phyloP scores from a whole-genome alignment of 2,329 filamentous ascomycete genomes.

The Botrytis cinerea region DNA sequence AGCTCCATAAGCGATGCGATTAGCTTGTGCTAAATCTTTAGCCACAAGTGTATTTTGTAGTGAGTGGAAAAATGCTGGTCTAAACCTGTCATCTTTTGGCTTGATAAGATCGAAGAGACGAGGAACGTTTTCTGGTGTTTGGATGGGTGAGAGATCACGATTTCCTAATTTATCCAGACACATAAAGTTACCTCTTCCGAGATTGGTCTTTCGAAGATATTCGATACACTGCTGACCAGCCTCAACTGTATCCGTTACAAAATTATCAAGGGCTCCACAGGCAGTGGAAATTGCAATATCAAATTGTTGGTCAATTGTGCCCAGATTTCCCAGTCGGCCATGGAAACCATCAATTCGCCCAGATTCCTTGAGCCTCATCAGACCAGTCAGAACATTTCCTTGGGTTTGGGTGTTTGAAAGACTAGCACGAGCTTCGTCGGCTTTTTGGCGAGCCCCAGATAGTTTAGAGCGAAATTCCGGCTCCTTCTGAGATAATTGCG shows the following conservation, averaged over 20 bases:
- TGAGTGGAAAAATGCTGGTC: constrained; percentile 90
- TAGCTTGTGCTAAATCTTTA: constrained; percentile 89
- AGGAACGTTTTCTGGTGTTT: constrained; percentile 89
- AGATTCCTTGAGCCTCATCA: constrained; percentile 94
- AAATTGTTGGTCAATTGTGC: constrained; percentile 89
- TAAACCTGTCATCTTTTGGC: constrained; percentile 83
- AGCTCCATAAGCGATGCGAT: constrained; percentile 92
- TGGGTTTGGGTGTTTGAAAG: constrained; percentile 88
- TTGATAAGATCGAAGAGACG: constrained; percentile 91
- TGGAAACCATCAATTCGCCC: constrained; percentile 97
- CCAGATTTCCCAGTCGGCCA: constrained; percentile 89
- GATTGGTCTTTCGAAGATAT: constrained; percentile 94
- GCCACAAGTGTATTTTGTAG: constrained; percentile 95
- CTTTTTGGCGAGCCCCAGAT: constrained; percentile 88
- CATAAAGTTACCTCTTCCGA: constrained; percentile 96
- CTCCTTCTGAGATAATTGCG: constrained; percentile 73
- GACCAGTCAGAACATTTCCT: constrained; percentile 84
- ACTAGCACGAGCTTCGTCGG: constrained; percentile 90
- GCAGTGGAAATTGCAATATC: constrained; percentile 98
- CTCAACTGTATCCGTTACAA: constrained; percentile 95
- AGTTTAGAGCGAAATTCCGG: constrained; percentile 81
- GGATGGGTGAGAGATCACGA: constrained; percentile 75
- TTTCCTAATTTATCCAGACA: constrained; percentile 83
- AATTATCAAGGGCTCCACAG: constrained; percentile 87
- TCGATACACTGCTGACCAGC: constrained; percentile 98